Percentiles rank a stretch among this genome's conserved stretches.
phyloP scores from a whole-genome alignment of 441 rosid genomes.

The Erysimum pusillum region DNA sequence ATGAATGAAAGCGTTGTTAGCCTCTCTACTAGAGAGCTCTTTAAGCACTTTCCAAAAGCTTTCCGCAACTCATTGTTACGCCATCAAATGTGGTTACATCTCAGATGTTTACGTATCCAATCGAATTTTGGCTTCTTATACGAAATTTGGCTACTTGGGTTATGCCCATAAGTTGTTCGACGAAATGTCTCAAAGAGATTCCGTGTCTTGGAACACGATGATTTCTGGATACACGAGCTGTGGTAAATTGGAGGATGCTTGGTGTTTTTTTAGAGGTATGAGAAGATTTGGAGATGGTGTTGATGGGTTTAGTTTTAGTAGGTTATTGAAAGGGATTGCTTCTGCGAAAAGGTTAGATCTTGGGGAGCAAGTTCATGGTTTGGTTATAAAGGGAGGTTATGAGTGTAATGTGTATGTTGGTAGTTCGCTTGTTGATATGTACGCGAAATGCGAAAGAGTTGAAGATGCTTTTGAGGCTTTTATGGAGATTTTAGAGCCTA shows the following conservation, averaged over 20 bases:
- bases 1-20: slow-evolving; percentile 48
- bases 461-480: slow-evolving; percentile 65
- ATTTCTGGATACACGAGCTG: slow-evolving; percentile 66
- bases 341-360: slow-evolving; percentile 50
- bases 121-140: slow-evolving; percentile 52
- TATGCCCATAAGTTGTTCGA: slow-evolving; percentile 65
- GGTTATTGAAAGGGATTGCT: slow-evolving; percentile 74
- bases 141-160: slow-evolving; percentile 42
- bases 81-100: slow-evolving; percentile 55
- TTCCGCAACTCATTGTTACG: slow-evolving; percentile 54
- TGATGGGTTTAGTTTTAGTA: slow-evolving; percentile 69
- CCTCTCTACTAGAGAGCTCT: slow-evolving; percentile 47
- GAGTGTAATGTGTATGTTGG: slow-evolving; percentile 62
- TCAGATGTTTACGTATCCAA: slow-evolving; percentile 62
- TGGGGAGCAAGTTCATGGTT: slow-evolving; percentile 68
- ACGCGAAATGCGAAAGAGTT: slow-evolving; percentile 62
- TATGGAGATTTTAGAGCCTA: slow-evolving; percentile 55
- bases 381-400: slow-evolving; percentile 58
- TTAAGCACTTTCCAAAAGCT: slow-evolving; percentile 48
- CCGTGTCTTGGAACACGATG: slow-evolving; percentile 80
- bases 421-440: slow-evolving; percentile 66
- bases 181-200: slow-evolving; percentile 64
- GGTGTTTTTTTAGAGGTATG: slow-evolving; percentile 56
- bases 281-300: slow-evolving; percentile 46
- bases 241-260: slow-evolving; percentile 53